phyloP scores from a whole-genome alignment of 148 eudicot genomes.

The Limonium bicolor region DNA sequence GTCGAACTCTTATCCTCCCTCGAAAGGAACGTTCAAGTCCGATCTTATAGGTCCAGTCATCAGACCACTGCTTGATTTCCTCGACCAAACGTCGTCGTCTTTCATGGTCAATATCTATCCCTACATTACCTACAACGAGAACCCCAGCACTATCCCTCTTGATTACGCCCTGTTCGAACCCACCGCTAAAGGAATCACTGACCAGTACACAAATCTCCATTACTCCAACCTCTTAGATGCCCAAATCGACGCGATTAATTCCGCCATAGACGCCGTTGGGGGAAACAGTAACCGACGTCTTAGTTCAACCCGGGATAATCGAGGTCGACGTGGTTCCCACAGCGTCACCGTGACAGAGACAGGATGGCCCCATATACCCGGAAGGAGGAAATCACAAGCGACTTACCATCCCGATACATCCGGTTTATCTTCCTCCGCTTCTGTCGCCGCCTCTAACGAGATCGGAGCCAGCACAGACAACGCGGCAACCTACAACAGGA shows the following conservation, averaged over 20 bases:
- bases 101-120: conserved; percentile 80
- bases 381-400: too few relatives aligned
- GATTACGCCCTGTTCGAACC: conserved; percentile 60
- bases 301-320: too few relatives aligned
- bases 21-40: conserved; percentile 59
- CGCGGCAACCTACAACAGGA: too few relatives aligned
- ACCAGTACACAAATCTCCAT: conserved; percentile 39
- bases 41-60: conserved; percentile 41
- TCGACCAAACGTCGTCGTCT: conserved; percentile 38
- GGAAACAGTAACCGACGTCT: too few relatives aligned
- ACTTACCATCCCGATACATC: too few relatives aligned
- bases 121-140: conserved; percentile 54
- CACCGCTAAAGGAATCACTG: conserved; percentile 56
- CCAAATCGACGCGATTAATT: conserved; percentile 76
- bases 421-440: too few relatives aligned
- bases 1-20: conserved; percentile 53
- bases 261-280: conserved; percentile 75
- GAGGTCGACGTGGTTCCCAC: too few relatives aligned
- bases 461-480: too few relatives aligned
- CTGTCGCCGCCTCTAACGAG: too few relatives aligned
- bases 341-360: too few relatives aligned
- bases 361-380: too few relatives aligned
- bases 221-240: conserved; percentile 72
- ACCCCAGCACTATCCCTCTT: conserved; percentile 42
- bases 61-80: conserved; percentile 47